phyloP scores from a whole-genome alignment of 208 protist species.

The Novymonas esmeraldas region DNA sequence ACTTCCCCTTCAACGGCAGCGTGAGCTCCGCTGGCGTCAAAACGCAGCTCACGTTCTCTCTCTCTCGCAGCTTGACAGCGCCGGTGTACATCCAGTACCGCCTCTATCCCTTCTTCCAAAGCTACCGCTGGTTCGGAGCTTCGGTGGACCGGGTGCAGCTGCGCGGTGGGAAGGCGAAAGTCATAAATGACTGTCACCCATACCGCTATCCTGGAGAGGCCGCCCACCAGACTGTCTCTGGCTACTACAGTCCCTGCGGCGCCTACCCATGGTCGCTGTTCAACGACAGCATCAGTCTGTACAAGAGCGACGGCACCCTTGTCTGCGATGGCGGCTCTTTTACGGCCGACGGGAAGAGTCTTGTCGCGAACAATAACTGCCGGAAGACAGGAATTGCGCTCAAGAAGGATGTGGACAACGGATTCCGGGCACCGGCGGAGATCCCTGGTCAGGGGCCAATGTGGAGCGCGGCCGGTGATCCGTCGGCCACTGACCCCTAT shows the following conservation, averaged over 20 bases:
- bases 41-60: conserved; percentile 48
- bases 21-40: conserved; percentile 44
- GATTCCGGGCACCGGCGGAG: conserved; percentile 69
- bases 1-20: conserved; percentile 50
- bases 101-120: conserved; percentile 98
- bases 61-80: conserved; percentile 72
- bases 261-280: conserved; percentile 96
- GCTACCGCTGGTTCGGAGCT: conserved; percentile 94
- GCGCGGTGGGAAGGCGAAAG: conserved; percentile 25
- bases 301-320: conserved; percentile 38
- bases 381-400: conserved; percentile 94
- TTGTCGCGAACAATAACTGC: conserved; percentile 52
- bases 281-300: conserved; percentile 95
- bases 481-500: conserved; percentile 58
- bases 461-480: conserved; percentile 40
- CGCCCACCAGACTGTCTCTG: conserved; percentile 20
- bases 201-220: conserved; percentile 72
- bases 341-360: conserved; percentile 29
- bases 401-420: conserved; percentile 77
- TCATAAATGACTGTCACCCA: conserved; percentile 43
- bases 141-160: conserved; percentile 72
- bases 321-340: conserved; percentile 88
- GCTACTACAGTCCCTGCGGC: conserved; percentile 95
- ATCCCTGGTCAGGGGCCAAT: conserved; percentile 41
- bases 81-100: conserved; percentile 98